Evolutionary conservation across 2,329 filamentous ascomycete genomes (phyloP).

Genomic region (Paramyrothecium sp.): DNA sequence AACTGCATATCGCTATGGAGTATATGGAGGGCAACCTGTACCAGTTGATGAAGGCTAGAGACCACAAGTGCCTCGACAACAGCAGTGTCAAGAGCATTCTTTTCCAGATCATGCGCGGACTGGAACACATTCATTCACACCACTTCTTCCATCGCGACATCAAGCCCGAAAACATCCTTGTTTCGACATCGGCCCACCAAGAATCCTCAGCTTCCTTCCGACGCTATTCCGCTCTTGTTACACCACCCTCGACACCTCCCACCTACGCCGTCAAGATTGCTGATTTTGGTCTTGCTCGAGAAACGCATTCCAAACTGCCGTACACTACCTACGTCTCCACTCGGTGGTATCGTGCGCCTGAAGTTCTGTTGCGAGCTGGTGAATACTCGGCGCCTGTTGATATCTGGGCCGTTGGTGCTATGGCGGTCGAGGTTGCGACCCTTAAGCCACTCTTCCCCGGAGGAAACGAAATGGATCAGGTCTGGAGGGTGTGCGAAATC

Average conservation of each 20-base stretch:
- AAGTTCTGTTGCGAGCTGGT: constrained; percentile 88
- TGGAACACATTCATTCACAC: constrained; percentile 96
- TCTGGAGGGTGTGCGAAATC: constrained; percentile 98
- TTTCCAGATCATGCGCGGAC: constrained; percentile 92
- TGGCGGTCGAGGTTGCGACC: constrained; percentile 97
- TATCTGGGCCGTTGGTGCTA: constrained; percentile 97
- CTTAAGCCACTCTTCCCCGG: constrained; percentile 96
- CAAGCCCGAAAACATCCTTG: constrained; percentile 97
- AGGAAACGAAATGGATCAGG: constrained; percentile 97
- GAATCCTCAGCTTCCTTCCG: constrained; percentile 85
- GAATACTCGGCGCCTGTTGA: constrained; percentile 98
- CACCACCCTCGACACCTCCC: constrained; percentile 90
- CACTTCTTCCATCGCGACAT: constrained; percentile 99
- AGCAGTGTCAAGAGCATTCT: constrained; percentile 95
- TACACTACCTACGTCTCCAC: constrained; percentile 99
- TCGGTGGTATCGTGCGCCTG: constrained; percentile 94
- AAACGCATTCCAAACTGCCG: constrained; percentile 92
- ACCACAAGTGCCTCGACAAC: constrained; percentile 90
- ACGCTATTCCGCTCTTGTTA: constrained; percentile 89
- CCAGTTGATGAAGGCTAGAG: constrained; percentile 96
- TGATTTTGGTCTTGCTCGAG: constrained; percentile 94
- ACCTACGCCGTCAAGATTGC: constrained; percentile 97
- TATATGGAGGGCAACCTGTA: constrained; percentile 99
- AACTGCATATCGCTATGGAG: constrained; percentile 98
- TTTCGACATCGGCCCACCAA: constrained; percentile 83